phyloP scores from a whole-genome alignment of 192 early-diverging fungal species.

The Funneliformis geosporum region DNA sequence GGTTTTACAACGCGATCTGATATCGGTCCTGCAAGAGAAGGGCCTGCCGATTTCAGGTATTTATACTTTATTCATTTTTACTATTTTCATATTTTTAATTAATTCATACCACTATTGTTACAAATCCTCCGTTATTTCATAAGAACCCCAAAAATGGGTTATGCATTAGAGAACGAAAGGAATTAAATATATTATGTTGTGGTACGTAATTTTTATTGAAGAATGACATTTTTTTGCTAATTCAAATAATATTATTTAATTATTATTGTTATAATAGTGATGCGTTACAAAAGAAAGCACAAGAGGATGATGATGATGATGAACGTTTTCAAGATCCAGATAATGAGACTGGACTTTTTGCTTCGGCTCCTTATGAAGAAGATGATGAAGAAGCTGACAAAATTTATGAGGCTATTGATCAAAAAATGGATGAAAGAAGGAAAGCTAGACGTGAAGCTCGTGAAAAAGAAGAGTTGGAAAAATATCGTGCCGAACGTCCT shows the following conservation, averaged over 20 bases:
- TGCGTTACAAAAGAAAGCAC: constrained; percentile 46
- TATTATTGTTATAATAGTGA: constrained; percentile 30
- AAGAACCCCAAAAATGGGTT: background rate
- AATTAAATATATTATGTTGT: background rate
- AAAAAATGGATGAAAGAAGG: constrained; percentile 86
- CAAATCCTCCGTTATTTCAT: background rate
- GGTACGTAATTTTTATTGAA: background rate
- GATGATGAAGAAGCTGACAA: constrained; percentile 98
- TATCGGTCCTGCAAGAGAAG: constrained; percentile 93
- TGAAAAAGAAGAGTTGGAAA: constrained; percentile 69
- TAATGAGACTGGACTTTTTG: constrained; percentile 92
- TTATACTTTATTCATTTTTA: background rate
- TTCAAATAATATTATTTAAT: background rate
- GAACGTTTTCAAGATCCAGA: constrained; percentile 87
- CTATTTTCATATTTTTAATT: background rate
- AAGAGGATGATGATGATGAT: constrained; percentile 69
- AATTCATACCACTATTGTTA: background rate
- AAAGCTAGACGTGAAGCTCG: constrained; percentile 72
- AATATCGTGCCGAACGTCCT: constrained; percentile 67
- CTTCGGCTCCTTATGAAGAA: constrained; percentile 82
- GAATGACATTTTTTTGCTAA: background rate
- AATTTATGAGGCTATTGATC: constrained; percentile 88
- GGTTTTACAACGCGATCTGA: constrained; percentile 98
- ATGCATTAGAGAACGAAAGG: background rate
- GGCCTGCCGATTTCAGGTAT: constrained; percentile 50